A percentile compares a stretch with the other conserved stretches of the same genome.
These are phyloP conservation scores for Starmera quercuum DNA, from an alignment of 805 yeast species.

Conservation along the genomic window DNA sequence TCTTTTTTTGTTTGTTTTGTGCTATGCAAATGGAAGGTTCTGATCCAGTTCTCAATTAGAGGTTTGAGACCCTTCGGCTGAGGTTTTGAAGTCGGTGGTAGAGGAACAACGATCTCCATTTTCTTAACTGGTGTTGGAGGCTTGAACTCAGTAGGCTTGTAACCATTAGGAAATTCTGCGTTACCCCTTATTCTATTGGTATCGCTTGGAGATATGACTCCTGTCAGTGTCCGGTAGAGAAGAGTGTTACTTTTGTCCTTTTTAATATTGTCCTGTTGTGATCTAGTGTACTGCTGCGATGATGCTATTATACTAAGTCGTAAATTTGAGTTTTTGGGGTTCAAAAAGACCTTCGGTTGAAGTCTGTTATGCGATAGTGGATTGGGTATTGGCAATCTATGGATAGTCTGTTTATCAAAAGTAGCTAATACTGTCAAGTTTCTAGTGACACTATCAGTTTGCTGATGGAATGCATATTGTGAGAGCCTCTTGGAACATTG, in stretches of 20 bases:
- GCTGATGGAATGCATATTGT: constrained; percentile 27
- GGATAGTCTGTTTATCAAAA: constrained; percentile 12
- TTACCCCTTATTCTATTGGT: constrained; percentile 16
- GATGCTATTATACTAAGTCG: constrained; percentile 7
- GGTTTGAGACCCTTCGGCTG: constrained; percentile 13
- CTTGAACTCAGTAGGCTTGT: constrained; percentile 33
- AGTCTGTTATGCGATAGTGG: constrained; percentile 2
- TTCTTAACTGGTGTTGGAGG: constrained; percentile 68
- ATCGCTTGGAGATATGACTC: constrained; percentile 6
- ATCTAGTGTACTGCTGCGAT: background rate
- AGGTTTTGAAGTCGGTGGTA: constrained; percentile 19
- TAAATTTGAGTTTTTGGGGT: constrained; percentile 19
- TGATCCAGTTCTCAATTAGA: constrained; percentile 15
- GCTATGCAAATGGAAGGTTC: constrained; percentile 11
- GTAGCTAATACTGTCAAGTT: constrained; percentile 31
- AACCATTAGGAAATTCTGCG: constrained; percentile 38
- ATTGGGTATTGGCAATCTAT: constrained; percentile 13
- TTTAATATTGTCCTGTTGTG: background rate
- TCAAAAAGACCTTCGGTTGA: constrained; percentile 12
- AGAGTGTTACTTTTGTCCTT: constrained; percentile 1
- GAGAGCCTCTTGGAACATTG: constrained; percentile 25
- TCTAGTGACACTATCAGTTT: constrained; percentile 31
- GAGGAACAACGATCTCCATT: constrained; percentile 35
- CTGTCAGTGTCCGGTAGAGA: constrained; percentile 14
- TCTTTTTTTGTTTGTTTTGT: constrained; percentile 4